Base-by-base conservation (phyloP, 345 rosid species). In the Anacardium occidentale region DNA sequence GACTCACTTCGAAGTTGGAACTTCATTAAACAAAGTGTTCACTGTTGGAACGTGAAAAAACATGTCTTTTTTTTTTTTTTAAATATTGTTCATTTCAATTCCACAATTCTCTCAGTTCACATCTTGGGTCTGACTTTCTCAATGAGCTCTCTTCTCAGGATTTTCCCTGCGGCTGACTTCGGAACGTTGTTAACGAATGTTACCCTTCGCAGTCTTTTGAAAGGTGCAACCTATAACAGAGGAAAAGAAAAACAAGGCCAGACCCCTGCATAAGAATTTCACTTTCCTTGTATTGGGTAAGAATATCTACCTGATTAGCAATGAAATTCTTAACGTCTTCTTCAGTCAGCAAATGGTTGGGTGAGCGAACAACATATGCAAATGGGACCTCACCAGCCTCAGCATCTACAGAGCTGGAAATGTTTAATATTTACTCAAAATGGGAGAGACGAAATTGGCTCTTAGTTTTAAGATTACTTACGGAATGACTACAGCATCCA, bases 311-410 rank as follows among this genome's bases (percentile, higher is more conserved):
- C 92, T 90, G 97, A 73, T 86, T 76, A 7, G 94, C 94, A 32
- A 92, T 80, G 74, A 90, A 92, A 42, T 80, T 83, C 76, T 82
- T 75, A 47, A 91, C 73, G 58, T 77, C 89, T 70, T 77, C 90
- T 70, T 89, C 89, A 18, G 96, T 82, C 53, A 92, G 69, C 20
- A 90, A 83, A 18, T 93, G 85, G 62, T 62, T 77, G 13, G 89
- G 86, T 2, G 91, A 66, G 14, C 91, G 86, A 48, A 89, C 94
- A 50, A 95, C 88, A 75, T 89, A 89, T 51, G 94, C 98, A 45
- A 81, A 75, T 21, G 99, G 97, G 64, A 95, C 97, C 82, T 91
- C 97, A 37, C 99, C 96, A 54, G 96, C 99, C 81, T 92, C 96
- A 66, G 82, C 88, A 81, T 91, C 98, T 95, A 71, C 68, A 81